phyloP scores from a whole-genome alignment of 192 early-diverging fungal genomes.

The Gaertneriomyces semiglobifer region DNA sequence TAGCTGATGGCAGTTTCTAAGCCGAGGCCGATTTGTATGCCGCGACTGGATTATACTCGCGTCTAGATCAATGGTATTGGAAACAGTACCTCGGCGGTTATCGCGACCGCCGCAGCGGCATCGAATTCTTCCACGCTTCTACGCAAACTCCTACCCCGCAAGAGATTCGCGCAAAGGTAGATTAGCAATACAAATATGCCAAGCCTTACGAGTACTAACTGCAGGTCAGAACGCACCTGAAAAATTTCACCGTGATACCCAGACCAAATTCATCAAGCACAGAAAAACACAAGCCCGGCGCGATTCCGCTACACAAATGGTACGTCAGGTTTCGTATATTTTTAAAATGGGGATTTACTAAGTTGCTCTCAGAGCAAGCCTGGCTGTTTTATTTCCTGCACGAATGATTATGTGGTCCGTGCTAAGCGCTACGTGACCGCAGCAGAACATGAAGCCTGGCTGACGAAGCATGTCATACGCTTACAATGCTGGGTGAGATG shows the following conservation, averaged over 20 bases:
- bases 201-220: not conserved
- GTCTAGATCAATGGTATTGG: conserved; percentile 38
- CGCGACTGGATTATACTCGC: conserved; percentile 14
- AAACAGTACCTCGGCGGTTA: conserved; percentile 56
- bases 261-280: conserved; percentile 49
- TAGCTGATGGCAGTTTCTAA: not conserved
- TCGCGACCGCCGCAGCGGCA: conserved; percentile 34
- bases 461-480: conserved; percentile 36
- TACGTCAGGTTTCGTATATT: conserved; percentile 4
- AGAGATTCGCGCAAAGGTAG: conserved; percentile 47
- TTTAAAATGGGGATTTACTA: not conserved
- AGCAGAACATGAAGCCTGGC: conserved; percentile 33
- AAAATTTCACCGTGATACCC: conserved; percentile 53
- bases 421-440: conserved; percentile 45
- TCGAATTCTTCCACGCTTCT: conserved; percentile 50
- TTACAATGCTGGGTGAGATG: conserved; percentile 56
- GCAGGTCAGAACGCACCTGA: conserved; percentile 5
- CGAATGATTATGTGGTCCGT: conserved; percentile 34
- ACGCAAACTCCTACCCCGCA: conserved; percentile 57
- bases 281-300: conserved; percentile 35
- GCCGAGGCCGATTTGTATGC: conserved; percentile 14
- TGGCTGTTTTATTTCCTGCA: conserved; percentile 39
- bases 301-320: conserved; percentile 56
- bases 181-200: not conserved
- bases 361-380: conserved; percentile 36